Evolutionary conservation across 2,329 filamentous ascomycete genomes (phyloP).

Genomic region (Metarhizium anisopliae): DNA sequence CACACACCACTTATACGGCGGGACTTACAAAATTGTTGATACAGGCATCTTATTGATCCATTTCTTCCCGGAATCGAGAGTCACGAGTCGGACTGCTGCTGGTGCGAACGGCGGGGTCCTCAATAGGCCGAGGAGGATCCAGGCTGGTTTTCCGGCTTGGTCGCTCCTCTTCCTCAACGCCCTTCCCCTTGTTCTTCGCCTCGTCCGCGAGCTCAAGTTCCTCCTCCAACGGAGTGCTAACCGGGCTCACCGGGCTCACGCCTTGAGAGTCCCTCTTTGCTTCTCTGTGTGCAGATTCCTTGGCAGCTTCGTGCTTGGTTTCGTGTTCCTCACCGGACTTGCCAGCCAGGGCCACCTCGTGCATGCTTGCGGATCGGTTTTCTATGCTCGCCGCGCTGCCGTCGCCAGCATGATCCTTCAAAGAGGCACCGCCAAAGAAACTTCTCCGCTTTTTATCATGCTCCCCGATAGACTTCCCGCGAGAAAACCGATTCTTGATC

Average conservation of each 20-base stretch:
- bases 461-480: constrained; percentile 30
- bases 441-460: constrained; percentile 26
- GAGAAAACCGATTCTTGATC: constrained; percentile 45
- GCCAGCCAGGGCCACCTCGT: constrained; percentile 38
- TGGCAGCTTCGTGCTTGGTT: constrained; percentile 1
- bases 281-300: constrained; percentile 13
- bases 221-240: constrained; percentile 32
- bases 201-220: constrained; percentile 26
- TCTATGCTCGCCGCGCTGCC: constrained; percentile 36
- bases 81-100: constrained; percentile 45
- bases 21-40: not conserved
- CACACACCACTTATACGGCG: not conserved
- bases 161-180: constrained; percentile 8
- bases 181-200: constrained; percentile 8
- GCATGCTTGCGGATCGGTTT: constrained; percentile 32
- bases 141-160: constrained; percentile 15
- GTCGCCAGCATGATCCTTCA: constrained; percentile 35
- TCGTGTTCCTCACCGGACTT: constrained; percentile 13
- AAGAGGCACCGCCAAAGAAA: constrained; percentile 43
- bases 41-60: constrained; percentile 22
- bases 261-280: constrained; percentile 21
- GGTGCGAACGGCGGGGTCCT: constrained; percentile 22
- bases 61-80: constrained; percentile 51
- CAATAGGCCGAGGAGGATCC: constrained; percentile 28
- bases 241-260: constrained; percentile 29